Conservation (phyloP, 495 filamentous ascomycete genomes). For the Oleoguttula mirabilis region DNA sequence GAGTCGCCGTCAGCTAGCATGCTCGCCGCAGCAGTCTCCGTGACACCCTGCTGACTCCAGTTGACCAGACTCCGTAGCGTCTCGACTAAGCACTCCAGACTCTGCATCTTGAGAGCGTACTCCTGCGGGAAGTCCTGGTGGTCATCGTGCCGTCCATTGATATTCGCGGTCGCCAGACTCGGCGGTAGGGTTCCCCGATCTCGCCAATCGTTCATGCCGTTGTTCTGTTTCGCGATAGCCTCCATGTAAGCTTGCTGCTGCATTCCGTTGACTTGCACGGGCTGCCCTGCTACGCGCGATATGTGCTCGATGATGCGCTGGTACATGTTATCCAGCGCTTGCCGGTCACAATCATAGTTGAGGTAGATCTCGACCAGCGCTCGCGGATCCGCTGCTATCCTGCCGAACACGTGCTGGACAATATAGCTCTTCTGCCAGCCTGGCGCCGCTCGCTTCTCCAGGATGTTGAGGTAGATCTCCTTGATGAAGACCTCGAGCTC, state of each 20-base stretch:
- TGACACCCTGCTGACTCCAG: conserved; percentile 75
- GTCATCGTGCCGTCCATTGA: conserved; percentile 37
- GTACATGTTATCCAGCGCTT: conserved; percentile 91
- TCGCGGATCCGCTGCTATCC: conserved; percentile 71
- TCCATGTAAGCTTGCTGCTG: conserved; percentile 73
- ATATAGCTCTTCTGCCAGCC: conserved; percentile 85
- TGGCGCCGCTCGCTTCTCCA: conserved; percentile 78
- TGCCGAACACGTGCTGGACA: conserved; percentile 62
- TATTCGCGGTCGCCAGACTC: conserved; percentile 65
- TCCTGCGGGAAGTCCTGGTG: conserved; percentile 61
- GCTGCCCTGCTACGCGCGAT: conserved; percentile 64
- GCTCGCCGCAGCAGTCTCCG: conserved; percentile 26
- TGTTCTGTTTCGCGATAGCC: conserved; percentile 38
- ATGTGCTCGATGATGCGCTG: conserved; percentile 88
- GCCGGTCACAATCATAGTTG: conserved; percentile 95
- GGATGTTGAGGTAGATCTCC: conserved; percentile 89
- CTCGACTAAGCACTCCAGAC: conserved; percentile 77
- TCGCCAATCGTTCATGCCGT: conserved; percentile 60
- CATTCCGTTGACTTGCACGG: conserved; percentile 55
- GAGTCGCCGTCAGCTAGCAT: conserved; percentile 38
- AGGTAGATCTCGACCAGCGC: conserved; percentile 92
- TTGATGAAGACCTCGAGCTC: conserved; percentile 97
- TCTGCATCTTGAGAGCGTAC: conserved; percentile 75
- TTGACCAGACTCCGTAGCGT: conserved; percentile 80
- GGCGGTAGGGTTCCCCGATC: conserved; percentile 73